These are phyloP conservation scores for Lodderomyces elongisporus DNA, from an alignment of 1,139 yeast genomes.

Conservation along the genomic window DNA sequence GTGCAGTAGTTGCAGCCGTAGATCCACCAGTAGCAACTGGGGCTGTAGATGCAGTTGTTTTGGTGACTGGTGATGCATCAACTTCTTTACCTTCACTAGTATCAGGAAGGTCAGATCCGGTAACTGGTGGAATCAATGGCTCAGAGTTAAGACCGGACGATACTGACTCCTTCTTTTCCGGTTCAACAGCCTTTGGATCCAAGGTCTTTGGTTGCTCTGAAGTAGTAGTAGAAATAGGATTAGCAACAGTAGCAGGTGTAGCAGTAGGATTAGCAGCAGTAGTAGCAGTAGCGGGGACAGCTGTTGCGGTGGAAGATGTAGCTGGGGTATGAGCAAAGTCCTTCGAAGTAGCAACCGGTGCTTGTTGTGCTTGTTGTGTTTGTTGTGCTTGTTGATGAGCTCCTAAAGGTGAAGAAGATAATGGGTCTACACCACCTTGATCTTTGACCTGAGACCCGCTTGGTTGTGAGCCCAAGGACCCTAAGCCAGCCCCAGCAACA, in stretches of 20 bases:
- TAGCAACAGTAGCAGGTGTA: constrained; percentile 12
- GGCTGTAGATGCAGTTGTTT: constrained; percentile 6
- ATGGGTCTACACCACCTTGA: constrained; percentile 1
- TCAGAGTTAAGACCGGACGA: constrained; percentile 1
- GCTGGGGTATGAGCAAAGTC: constrained; percentile 1
- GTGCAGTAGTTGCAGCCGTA: constrained; percentile 4
- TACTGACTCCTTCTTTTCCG: constrained; percentile 2
- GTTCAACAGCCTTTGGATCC: constrained; percentile 23
- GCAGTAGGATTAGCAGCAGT: constrained; percentile 1
- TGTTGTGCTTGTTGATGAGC: too few relatives aligned
- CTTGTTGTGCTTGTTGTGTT: too few relatives aligned
- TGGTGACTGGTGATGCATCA: constrained; percentile 19
- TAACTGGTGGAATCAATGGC: constrained; percentile 5
- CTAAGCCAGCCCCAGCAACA: constrained; percentile 7
- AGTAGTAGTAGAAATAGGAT: too few relatives aligned
- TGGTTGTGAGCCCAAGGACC: constrained; percentile 3
- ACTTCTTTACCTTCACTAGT: constrained; percentile 23
- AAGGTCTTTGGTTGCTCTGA: constrained; percentile 22
- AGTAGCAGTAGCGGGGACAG: constrained; percentile 4
- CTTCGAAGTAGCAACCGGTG: constrained; percentile 7
- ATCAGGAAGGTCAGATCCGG: constrained; percentile 4
- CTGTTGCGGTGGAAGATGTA: constrained; percentile 2
- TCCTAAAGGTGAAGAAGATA: too few relatives aligned
- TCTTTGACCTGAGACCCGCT: background rate
- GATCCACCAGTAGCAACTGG: constrained; percentile 6